phyloP scores from a whole-genome alignment of 306 rosid species.

The Cucumis hystrix region DNA sequence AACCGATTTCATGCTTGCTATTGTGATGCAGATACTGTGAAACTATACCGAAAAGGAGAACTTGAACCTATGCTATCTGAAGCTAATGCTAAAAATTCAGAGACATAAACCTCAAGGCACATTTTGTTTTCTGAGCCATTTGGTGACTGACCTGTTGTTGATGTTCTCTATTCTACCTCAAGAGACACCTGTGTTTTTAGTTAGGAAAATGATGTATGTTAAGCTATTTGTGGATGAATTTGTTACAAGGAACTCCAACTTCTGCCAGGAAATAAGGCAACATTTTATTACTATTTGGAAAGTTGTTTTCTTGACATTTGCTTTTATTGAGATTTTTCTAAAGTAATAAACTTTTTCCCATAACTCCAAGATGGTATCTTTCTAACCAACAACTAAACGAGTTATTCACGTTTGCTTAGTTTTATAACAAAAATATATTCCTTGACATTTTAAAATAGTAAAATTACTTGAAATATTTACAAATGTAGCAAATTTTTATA shows the following conservation, averaged over 20 bases:
- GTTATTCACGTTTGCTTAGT: no score
- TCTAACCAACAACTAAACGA: no score
- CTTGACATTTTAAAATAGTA: no score
- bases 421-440: no score
- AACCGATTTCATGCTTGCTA: neutral
- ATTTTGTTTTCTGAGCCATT: neutral
- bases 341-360: no score
- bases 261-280: neutral
- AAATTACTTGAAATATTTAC: no score
- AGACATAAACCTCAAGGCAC: neutral
- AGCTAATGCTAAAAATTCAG: conserved; percentile 27
- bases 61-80: conserved; percentile 70
- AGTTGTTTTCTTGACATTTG: neutral
- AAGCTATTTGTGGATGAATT: neutral
- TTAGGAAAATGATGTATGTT: neutral
- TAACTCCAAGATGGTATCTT: no score
- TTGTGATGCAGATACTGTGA: conserved; percentile 67
- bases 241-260: neutral
- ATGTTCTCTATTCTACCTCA: neutral
- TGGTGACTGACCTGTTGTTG: neutral
- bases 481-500: no score
- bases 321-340: no score
- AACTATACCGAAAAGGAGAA: conserved; percentile 71
- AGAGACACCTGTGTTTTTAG: neutral
- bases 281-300: neutral